These are phyloP conservation scores for Penicillium sp. DNA, from an alignment of 2,329 filamentous ascomycete genomes.

Conservation along the genomic window DNA sequence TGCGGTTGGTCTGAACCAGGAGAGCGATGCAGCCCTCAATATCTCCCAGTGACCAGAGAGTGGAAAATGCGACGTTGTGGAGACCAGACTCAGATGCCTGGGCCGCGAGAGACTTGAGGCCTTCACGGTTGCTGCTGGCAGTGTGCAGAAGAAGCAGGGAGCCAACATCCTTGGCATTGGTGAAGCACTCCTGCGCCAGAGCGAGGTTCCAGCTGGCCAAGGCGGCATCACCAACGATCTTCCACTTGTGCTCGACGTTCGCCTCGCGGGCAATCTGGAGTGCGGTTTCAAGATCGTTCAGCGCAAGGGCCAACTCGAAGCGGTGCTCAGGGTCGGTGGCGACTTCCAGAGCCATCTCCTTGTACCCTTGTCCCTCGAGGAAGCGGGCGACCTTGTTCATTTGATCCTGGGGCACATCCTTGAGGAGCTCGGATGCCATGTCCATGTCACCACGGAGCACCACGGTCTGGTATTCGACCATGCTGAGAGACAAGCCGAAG, in stretches of 20 bases:
- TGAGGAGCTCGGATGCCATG: slow-evolving; percentile 79
- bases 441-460: slow-evolving; percentile 94
- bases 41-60: slow-evolving; percentile 84
- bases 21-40: slow-evolving; percentile 79
- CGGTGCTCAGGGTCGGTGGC: slow-evolving; percentile 95
- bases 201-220: slow-evolving; percentile 82
- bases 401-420: slow-evolving; percentile 84
- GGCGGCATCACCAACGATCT: slow-evolving; percentile 91
- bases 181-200: slow-evolving; percentile 91
- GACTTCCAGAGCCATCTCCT: slow-evolving; percentile 91
- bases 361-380: slow-evolving; percentile 94
- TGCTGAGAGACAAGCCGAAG: slow-evolving; percentile 84
- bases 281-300: slow-evolving; percentile 83
- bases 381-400: slow-evolving; percentile 98
- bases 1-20: slow-evolving; percentile 74
- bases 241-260: slow-evolving; percentile 96
- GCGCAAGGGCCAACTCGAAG: slow-evolving; percentile 83
- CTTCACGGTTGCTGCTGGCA: slow-evolving; percentile 76
- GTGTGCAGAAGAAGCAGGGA: slow-evolving; percentile 86
- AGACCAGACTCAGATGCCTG: slow-evolving; percentile 76
- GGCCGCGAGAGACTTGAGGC: slow-evolving; percentile 69
- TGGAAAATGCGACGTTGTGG: slow-evolving; percentile 92
- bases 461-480: slow-evolving; percentile 95
- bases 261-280: slow-evolving; percentile 80
- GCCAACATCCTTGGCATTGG: slow-evolving; percentile 84